Percentiles rank a stretch among this genome's conserved stretches.
Evolutionary conservation across 768 basidiomycete species (phyloP).

Genomic region (Rhizopogon salebrosus): DNA sequence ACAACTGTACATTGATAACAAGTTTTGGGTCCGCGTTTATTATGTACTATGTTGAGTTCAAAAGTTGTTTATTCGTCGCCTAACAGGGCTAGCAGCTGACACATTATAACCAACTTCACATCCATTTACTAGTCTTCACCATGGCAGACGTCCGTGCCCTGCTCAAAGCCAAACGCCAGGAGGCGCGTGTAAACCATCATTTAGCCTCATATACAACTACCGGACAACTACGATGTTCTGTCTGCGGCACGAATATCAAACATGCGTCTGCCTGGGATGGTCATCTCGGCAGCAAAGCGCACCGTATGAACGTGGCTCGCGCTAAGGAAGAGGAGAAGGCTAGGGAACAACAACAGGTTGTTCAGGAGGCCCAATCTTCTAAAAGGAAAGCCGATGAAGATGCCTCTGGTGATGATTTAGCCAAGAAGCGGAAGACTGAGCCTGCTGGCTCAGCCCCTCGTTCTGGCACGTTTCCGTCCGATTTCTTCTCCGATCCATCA

Average conservation of each 20-base stretch:
- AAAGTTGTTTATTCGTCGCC: too few relatives aligned
- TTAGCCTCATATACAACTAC: constrained; percentile 60
- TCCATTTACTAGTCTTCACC: not conserved
- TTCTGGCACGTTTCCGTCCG: constrained; percentile 42
- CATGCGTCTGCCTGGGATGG: constrained; percentile 85
- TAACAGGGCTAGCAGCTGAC: too few relatives aligned
- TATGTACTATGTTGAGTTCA: too few relatives aligned
- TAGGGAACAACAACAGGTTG: constrained; percentile 31
- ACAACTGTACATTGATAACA: too few relatives aligned
- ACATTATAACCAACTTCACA: not conserved
- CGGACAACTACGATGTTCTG: constrained; percentile 66
- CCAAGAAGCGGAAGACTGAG: constrained; percentile 27
- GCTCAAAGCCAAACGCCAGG: constrained; percentile 79
- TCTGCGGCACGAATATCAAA: constrained; percentile 62
- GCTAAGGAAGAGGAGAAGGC: constrained; percentile 50
- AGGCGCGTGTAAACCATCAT: constrained; percentile 67
- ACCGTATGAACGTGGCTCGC: constrained; percentile 61
- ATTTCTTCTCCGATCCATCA: constrained; percentile 81
- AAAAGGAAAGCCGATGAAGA: constrained; percentile 28
- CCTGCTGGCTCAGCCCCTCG: constrained; percentile 5
- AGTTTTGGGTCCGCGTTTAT: too few relatives aligned
- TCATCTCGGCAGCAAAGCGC: constrained; percentile 76
- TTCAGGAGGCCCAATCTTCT: constrained; percentile 31
- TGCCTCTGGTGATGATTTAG: constrained; percentile 21
- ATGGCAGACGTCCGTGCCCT: constrained; percentile 83